Percentiles rank a stretch among this genome's conserved stretches.
Conservation (phyloP, 108 stramenopile genomes). For the Skeletonema grethae region DNA sequence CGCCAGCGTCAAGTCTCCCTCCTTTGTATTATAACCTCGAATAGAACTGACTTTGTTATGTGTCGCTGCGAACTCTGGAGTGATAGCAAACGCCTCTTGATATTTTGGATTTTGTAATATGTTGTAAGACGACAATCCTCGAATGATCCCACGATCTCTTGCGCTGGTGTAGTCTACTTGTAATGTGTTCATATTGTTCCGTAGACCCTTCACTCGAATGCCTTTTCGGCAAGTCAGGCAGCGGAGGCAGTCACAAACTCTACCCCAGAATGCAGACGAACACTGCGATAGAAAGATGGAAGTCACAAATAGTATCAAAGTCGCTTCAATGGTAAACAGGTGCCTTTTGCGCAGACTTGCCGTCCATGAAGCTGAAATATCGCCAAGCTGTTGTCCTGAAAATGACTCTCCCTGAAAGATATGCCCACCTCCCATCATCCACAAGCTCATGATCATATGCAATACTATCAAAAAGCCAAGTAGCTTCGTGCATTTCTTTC, state of each 20-base stretch:
- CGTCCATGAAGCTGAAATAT: constrained; percentile 3
- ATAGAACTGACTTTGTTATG: constrained; percentile 53
- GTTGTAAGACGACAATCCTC: constrained; percentile 55
- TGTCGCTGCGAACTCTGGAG: constrained; percentile 48
- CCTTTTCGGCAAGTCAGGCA: constrained; percentile 51
- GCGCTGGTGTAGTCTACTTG: constrained; percentile 53
- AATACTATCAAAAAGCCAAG: constrained; percentile 46
- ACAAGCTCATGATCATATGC: constrained; percentile 54
- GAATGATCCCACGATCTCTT: constrained; percentile 53
- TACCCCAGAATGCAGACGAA: constrained; percentile 34
- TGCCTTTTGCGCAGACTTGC: constrained; percentile 50
- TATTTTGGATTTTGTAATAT: constrained; percentile 65
- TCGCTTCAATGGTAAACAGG: constrained; percentile 31
- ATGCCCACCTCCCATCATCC: constrained; percentile 53
- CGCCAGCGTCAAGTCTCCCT: constrained; percentile 21
- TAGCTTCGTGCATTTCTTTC: constrained; percentile 42
- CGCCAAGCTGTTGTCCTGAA: constrained; percentile 17
- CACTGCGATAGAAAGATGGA: constrained; percentile 21
- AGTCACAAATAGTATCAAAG: constrained; percentile 31
- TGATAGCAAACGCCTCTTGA: constrained; percentile 54
- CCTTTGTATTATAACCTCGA: constrained; percentile 45
- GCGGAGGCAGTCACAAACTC: constrained; percentile 25
- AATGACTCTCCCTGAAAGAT: constrained; percentile 51
- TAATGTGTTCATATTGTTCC: constrained; percentile 53
- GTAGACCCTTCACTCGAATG: constrained; percentile 36